A percentile compares a stretch with the other conserved stretches of the same genome.
Evolutionary conservation across 208 protist species (phyloP).

Genomic region (Endotrypanum monterogeii): DNA sequence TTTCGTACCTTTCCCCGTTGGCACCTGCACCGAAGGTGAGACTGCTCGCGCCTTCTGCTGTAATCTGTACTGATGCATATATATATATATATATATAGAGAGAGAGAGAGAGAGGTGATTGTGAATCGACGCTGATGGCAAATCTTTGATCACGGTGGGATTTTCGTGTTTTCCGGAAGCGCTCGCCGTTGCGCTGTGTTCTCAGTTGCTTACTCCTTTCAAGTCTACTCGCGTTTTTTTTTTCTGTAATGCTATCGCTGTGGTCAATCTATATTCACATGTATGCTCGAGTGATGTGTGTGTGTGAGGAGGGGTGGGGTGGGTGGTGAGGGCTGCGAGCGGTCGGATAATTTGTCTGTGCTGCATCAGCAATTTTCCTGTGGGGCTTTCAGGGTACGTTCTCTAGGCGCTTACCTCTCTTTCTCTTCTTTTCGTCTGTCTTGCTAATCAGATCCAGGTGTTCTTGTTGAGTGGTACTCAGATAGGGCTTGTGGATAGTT

Average conservation of each 20-base stretch:
- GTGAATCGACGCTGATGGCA: too few species aligned
- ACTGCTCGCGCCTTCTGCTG: neutral
- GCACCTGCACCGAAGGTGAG: neutral
- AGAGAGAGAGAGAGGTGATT: too few species aligned
- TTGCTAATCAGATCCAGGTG: neutral
- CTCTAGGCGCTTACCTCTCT: neutral
- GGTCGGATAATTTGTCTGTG: neutral
- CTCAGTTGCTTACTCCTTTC: neutral
- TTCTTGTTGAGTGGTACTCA: too few species aligned
- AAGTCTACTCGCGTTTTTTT: neutral
- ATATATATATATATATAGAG: neutral
- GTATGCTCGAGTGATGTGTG: neutral
- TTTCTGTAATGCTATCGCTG: neutral
- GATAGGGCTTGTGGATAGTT: too few species aligned
- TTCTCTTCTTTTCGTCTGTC: neutral
- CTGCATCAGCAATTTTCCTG: neutral
- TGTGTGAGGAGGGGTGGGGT: neutral
- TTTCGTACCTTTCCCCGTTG: neutral
- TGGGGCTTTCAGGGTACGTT: too few species aligned
- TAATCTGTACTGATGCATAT: neutral
- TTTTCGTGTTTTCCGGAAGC: neutral
- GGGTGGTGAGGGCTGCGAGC: neutral
- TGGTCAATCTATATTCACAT: neutral
- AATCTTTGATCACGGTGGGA: neutral
- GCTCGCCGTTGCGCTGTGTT: neutral